Evolutionary conservation across 148 eudicot species (phyloP).

Genomic region (Amaranthus hypochondriacus): DNA sequence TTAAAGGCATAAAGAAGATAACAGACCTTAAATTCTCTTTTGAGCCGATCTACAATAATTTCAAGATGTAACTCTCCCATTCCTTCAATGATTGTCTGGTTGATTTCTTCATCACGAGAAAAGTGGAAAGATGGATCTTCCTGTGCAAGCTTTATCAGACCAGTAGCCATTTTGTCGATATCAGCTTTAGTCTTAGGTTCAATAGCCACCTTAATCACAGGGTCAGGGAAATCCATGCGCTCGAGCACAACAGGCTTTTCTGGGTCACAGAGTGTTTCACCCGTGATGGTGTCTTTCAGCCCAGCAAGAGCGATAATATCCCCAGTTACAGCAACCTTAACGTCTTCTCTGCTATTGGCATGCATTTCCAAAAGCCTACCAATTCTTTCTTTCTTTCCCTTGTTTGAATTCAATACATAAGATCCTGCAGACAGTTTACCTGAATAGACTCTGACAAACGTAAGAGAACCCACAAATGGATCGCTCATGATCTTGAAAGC

Average conservation of each 20-base stretch:
- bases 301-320: slow-evolving; percentile 98
- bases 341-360: slow-evolving; percentile 94
- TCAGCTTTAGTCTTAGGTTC: slow-evolving; percentile 99
- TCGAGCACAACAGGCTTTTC: slow-evolving; percentile 82
- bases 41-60: slow-evolving; percentile 94
- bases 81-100: slow-evolving; percentile 95
- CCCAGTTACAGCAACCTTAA: slow-evolving; percentile 78
- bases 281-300: slow-evolving; percentile 88
- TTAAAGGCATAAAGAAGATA: neutral
- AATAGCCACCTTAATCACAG: slow-evolving; percentile 97
- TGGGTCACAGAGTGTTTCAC: slow-evolving; percentile 85
- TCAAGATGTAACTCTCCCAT: slow-evolving; percentile 99
- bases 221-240: slow-evolving; percentile 99
- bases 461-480: slow-evolving; percentile 89
- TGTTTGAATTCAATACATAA: slow-evolving; percentile 84
- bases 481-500: slow-evolving; percentile 99
- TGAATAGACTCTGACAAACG: slow-evolving; percentile 86
- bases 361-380: slow-evolving; percentile 98
- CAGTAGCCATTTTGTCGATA: slow-evolving; percentile 80
- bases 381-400: slow-evolving; percentile 93
- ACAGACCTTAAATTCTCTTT: slow-evolving; percentile 88
- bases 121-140: slow-evolving; percentile 99
- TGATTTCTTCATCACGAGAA: slow-evolving; percentile 89
- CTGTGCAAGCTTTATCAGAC: slow-evolving; percentile 91
- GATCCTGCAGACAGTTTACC: slow-evolving; percentile 89